Conservation (phyloP, 1,284 basidiomycete genomes). For the Schizophyllum amplum region DNA sequence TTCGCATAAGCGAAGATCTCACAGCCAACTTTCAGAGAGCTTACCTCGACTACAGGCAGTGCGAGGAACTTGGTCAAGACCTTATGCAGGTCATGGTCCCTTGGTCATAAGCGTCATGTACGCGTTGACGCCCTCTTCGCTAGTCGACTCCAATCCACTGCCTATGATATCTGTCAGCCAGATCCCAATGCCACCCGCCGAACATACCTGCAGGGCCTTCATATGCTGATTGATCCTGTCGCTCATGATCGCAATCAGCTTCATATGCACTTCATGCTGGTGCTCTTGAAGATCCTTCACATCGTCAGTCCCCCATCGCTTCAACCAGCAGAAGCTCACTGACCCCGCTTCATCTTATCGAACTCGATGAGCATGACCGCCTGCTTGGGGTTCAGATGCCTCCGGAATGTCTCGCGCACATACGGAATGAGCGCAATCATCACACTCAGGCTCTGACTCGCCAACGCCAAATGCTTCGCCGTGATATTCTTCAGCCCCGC, state of each 20-base stretch:
- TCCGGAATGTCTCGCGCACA: slow-evolving; percentile 87
- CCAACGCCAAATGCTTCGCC: slow-evolving; percentile 93
- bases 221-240: slow-evolving; percentile 88
- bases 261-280: slow-evolving; percentile 97
- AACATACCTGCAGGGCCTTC: slow-evolving; percentile 66
- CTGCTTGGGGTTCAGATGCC: slow-evolving; percentile 89
- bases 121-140: slow-evolving; percentile 54
- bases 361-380: slow-evolving; percentile 97
- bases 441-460: slow-evolving; percentile 91
- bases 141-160: slow-evolving; percentile 65
- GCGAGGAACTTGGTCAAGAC: slow-evolving; percentile 90
- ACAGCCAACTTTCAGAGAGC: slow-evolving; percentile 18
- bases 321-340: slow-evolving; percentile 20
- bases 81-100: slow-evolving; percentile 94
- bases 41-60: slow-evolving; percentile 70
- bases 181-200: too few relatives aligned
- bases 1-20: slow-evolving; percentile 8
- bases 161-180: too few relatives aligned
- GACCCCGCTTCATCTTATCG: slow-evolving; percentile 93
- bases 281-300: slow-evolving; percentile 94
- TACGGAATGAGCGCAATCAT: slow-evolving; percentile 96
- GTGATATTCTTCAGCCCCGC: slow-evolving; percentile 98
- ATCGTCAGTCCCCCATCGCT: neutral
- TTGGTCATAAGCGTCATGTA: slow-evolving; percentile 93
- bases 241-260: slow-evolving; percentile 97